These are phyloP conservation scores for Austroboletus novae-zelandiae DNA, from an alignment of 1,284 basidiomycete genomes.

Conservation along the genomic window DNA sequence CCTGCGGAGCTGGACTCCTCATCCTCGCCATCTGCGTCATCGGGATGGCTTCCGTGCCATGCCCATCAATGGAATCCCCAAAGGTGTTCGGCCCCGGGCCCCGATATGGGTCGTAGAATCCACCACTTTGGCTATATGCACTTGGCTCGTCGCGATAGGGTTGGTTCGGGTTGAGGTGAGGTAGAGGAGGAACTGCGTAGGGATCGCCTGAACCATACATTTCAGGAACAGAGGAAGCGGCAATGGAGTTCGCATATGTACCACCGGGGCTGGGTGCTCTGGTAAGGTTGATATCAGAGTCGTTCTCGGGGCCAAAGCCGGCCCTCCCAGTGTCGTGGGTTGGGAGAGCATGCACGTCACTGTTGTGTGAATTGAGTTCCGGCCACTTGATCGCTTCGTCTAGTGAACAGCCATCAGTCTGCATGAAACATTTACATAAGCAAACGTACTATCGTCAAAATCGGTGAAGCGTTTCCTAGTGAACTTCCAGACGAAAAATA, in stretches of 20 bases:
- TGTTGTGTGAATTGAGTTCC: constrained; percentile 67
- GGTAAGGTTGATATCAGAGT: constrained; percentile 54
- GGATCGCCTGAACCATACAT: constrained; percentile 53
- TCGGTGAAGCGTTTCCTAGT: constrained; percentile 70
- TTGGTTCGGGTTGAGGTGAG: constrained; percentile 72
- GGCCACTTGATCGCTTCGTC: constrained; percentile 87
- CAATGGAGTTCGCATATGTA: constrained; percentile 42
- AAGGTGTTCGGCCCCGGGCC: constrained; percentile 69
- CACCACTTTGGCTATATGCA: constrained; percentile 34
- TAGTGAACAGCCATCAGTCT: constrained; percentile 29
- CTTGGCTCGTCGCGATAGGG: constrained; percentile 72
- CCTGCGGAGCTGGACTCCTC: constrained; percentile 44
- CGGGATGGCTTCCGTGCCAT: constrained; percentile 59
- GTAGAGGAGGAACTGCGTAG: constrained; percentile 81
- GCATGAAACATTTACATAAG: constrained; percentile 15
- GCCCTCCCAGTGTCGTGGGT: constrained; percentile 60
- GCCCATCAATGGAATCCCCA: constrained; percentile 39
- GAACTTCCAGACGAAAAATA: constrained; percentile 80
- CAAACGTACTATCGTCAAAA: constrained; percentile 71
- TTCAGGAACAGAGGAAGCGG: constrained; percentile 51
- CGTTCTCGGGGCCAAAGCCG: constrained; percentile 58
- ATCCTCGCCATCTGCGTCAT: constrained; percentile 69
- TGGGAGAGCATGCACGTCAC: constrained; percentile 59
- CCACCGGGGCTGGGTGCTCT: constrained; percentile 45
- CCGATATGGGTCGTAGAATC: constrained; percentile 75